phyloP scores from a whole-genome alignment of 441 rosid genomes.

The Populus tomentosa region DNA sequence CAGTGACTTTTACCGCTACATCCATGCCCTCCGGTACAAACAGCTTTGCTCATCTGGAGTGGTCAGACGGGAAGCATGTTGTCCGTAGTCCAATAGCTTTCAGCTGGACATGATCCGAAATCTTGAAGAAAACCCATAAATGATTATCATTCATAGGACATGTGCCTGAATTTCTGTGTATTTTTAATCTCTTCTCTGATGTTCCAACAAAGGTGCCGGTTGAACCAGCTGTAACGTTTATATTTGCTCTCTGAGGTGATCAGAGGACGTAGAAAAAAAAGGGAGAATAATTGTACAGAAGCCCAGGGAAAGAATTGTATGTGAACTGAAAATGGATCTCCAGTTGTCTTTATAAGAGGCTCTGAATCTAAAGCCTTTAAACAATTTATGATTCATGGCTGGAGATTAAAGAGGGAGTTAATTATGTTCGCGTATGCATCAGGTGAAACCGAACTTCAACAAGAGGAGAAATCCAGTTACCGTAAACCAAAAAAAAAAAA shows the following conservation, averaged over 20 bases:
- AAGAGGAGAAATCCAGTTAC: no score
- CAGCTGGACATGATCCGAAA: constrained; percentile 44
- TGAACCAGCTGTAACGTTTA: constrained; percentile 8
- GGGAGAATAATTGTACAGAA: constrained; percentile 24
- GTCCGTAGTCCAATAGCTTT: constrained; percentile 57
- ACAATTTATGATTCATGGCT: background rate
- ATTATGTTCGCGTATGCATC: no score
- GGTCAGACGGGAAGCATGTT: constrained; percentile 54
- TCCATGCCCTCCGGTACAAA: constrained; percentile 59
- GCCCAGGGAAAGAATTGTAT: constrained; percentile 8
- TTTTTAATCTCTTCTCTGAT: background rate
- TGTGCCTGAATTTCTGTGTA: constrained; percentile 10
- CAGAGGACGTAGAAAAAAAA: constrained; percentile 1
- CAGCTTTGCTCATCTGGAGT: constrained; percentile 43
- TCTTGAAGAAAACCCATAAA: constrained; percentile 7
- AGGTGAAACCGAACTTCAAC: no score
- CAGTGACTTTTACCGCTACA: constrained; percentile 40
- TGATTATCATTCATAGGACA: constrained; percentile 5
- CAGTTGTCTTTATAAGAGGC: constrained; percentile 1
- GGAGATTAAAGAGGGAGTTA: background rate
- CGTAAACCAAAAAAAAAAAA: no score
- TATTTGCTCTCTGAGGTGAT: constrained; percentile 15
- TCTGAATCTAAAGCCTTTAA: background rate
- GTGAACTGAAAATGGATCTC: constrained; percentile 1
- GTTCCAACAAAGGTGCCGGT: constrained; percentile 17